Evolutionary conservation across 2,329 filamentous ascomycete species (phyloP), one percentile per base, ranked within the genome.

Genomic region (Ophiostoma ulmi): DNA sequence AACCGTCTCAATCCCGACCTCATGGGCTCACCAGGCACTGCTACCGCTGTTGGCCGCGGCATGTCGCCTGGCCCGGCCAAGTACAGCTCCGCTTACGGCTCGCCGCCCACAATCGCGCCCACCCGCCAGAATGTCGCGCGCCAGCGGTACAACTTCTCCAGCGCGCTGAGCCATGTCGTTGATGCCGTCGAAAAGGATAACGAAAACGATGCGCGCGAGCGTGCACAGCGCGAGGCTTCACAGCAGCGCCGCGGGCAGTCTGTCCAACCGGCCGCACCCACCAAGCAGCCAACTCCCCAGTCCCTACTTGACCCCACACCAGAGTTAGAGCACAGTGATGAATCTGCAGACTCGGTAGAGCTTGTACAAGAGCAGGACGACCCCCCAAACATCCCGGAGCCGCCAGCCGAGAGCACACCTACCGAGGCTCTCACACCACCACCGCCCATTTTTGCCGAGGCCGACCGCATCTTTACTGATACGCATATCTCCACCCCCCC

Each of bases 391-490:
- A 20, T 36, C 14, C 35, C 61, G 35, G 63, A 69, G 52, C 26
- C 52, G 22, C 36, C 75, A 74, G 13, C 76, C 58, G 36, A 35
- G 20, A 26, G 58, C 11, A 22, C 44, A 39, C 20, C 35, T 6
- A 14, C 38, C 26, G 48, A 67, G 6, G 44, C n/a, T 11, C n/a
- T 65, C 8, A 52, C 77, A 22, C 13, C 58, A 26, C 52, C 22
- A 13, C 72, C 75, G 11, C 76, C 74, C 41, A 80, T 78, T 71
- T 83, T 79, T 73, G 74, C 71, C 13, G 75, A 77, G 13, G 81
- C 82, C 69, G 79, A 77, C 67, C 72, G 71, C 22, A 65, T 83
- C 6, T 83, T 78, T 72, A 69, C 73, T 1, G 72, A 77, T 41
- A 78, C 80, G 38, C 74, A 73, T n/a, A 70, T 83, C 69, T 72